phyloP scores from a whole-genome alignment of 2,329 filamentous ascomycete species.

The Cercospora janseana region DNA sequence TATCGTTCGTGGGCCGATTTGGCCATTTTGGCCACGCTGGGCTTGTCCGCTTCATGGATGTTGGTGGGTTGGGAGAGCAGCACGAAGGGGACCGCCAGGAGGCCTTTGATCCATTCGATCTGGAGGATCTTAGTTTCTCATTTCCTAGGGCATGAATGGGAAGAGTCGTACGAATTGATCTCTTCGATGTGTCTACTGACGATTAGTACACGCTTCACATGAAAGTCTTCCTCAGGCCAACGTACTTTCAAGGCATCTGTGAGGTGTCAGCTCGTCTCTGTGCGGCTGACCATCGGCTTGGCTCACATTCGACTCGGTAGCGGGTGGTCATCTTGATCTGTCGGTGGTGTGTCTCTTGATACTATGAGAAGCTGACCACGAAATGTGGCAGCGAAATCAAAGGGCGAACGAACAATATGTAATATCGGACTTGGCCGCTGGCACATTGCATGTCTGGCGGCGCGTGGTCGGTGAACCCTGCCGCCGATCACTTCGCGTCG shows the following conservation, averaged over 20 bases:
- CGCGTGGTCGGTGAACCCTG: conserved; percentile 1
- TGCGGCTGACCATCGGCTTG: background rate
- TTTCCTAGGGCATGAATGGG: background rate
- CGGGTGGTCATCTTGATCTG: conserved; percentile 38
- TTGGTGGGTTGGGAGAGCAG: conserved; percentile 92
- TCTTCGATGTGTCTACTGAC: conserved; percentile 76
- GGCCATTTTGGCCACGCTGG: conserved; percentile 63
- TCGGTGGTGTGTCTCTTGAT: background rate
- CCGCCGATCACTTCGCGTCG: conserved; percentile 5
- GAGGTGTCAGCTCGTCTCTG: conserved; percentile 10
- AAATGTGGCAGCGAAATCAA: background rate
- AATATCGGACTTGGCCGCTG: conserved; percentile 10
- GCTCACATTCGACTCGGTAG: conserved; percentile 41
- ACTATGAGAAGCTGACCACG: background rate
- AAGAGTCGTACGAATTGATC: conserved; percentile 73
- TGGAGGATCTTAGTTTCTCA: conserved; percentile 20
- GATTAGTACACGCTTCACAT: conserved; percentile 1
- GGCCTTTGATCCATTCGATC: conserved; percentile 74
- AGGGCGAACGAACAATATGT: background rate
- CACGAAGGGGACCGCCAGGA: conserved; percentile 93
- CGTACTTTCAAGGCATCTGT: conserved; percentile 64
- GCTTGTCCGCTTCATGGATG: conserved; percentile 68
- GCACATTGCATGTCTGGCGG: conserved; percentile 1
- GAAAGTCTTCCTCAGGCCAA: conserved; percentile 6
- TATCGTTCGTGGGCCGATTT: conserved; percentile 82